Evolutionary conservation across 257 asterid genomes (phyloP), one percentile per base, ranked within the genome.

Genomic region (Anisodus tanguticus): DNA sequence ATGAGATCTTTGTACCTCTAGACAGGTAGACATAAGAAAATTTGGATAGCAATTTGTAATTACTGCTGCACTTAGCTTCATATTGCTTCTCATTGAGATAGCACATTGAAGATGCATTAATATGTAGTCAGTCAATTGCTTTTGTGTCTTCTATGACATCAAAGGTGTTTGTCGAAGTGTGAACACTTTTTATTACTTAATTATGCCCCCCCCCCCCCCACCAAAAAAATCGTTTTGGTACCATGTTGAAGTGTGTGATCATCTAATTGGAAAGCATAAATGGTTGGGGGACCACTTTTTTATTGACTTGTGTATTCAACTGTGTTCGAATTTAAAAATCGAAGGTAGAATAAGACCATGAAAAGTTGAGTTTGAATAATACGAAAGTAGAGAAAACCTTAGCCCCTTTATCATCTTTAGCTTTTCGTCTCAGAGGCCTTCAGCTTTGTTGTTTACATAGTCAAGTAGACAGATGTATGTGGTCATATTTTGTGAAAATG

Each of bases 101-200:
- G 57, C 57, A 71, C 37, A 71, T 71, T n/a, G 79, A 43, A 43
- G 39, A 71, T 26, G 71, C n/a, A 64, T 66, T 66, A 35, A 31
- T 5, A 4, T 9, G 39, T 72, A 72, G 41, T 12, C 35, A 9
- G 41, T 72, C 37, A 3, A 13, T 19, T 72, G 16, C 9, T 71
- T 10, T 4, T 8, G 35, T 71, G 57, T 9, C 37, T 63, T 26
- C 39, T 0, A 2, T 43, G 35, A 10, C 26, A n/a, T 45, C 9
- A 45, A 45, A 41, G 15, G 39, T 45, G 51, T 41, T 19, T 9
- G 71, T 64, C 13, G 71, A 26, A 64, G 37, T 64, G 71, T 11
- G 70, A 16, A 10, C 58, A 53, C 58, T 1, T 31, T 31, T 31
- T 31, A 31, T 5, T 41, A 4, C 45, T 41, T 41, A 41, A 4